Base-by-base conservation (phyloP, 768 basidiomycete species). In the Boletus rubescentipes region DNA sequence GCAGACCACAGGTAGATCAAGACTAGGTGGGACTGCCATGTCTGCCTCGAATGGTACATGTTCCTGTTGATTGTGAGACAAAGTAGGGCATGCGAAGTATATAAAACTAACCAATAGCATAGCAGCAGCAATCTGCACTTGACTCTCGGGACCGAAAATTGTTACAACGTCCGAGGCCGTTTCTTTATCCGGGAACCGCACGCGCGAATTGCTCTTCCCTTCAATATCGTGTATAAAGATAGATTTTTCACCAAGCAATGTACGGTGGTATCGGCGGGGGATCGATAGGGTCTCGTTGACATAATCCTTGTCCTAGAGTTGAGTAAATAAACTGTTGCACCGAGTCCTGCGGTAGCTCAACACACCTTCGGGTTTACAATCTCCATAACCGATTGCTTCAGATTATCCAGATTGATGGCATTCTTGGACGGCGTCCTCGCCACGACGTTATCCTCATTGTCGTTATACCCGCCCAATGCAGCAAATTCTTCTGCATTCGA, bases 351-450 rank as follows among this genome's bases (percentile, higher is more conserved):
- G 46, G 36, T 23, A 16, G 46, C 46, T 40, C 41, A 2, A 59
- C 79, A 51, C 54, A 92, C 93, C 85, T 98, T 98, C 29, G 93
- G 93, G 68, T 90, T 92, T 32, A 99, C 95, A 63, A 97, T 78
- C 73, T 98, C 95, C 95, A 98, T 96, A 49, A 99, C 92, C 46
- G 91, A 89, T 68, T 90, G 88, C 76, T 95, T 98, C 63, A 99
- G 75, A 67, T 95, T 91, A 62, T 98, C 94, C 65, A 99, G 73
- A 71, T 95, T 95, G 67, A 88, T 87, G 21, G 92, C 90, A 65
- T 99, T 99, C 80, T 99, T 99, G 34, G 93, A 93, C 8, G 96
- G 96, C 2, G 96, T 99, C 46, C 96, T 82, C n/a, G 95, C 96
- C 38, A 99, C 84, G 46, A 99, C 96, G 65, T 99, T 99, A 73